A percentile compares a stretch with the other conserved stretches of the same genome.
Evolutionary conservation across 2,329 filamentous ascomycete species (phyloP).

Genomic region (Hypoxylon sp.): DNA sequence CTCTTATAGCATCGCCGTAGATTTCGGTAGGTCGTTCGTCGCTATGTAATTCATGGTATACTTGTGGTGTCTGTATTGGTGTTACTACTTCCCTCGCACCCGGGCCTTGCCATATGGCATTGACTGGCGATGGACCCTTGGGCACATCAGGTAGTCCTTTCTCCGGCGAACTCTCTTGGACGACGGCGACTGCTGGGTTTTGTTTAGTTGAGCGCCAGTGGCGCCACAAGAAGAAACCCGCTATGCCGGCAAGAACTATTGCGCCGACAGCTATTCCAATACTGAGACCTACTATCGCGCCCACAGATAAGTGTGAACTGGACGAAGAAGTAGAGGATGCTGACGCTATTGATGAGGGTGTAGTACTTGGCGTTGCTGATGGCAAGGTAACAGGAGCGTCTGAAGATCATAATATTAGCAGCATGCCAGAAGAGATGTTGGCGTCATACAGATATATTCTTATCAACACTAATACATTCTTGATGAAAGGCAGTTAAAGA

Average conservation of each 20-base stretch:
- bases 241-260: constrained; percentile 29
- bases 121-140: constrained; percentile 11
- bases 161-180: constrained; percentile 19
- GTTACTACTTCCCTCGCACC: constrained; percentile 31
- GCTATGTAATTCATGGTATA: constrained; percentile 35
- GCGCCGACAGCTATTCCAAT: constrained; percentile 37
- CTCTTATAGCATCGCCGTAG: constrained; percentile 26
- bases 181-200: not conserved
- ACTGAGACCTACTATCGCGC: constrained; percentile 42
- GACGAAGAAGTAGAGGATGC: constrained; percentile 24
- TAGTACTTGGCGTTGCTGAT: constrained; percentile 20
- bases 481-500: not conserved
- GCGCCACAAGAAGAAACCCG: constrained; percentile 35
- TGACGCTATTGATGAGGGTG: constrained; percentile 22
- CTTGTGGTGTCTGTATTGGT: constrained; percentile 29
- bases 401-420: constrained; percentile 22
- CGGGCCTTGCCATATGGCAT: constrained; percentile 39
- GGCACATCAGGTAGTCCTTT: not conserved
- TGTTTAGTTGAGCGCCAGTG: constrained; percentile 20
- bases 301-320: constrained; percentile 30
- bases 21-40: constrained; percentile 32
- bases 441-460: constrained; percentile 5
- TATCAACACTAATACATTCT: not conserved
- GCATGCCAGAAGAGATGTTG: not conserved
- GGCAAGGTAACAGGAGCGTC: constrained; percentile 23